Conservation (phyloP, 345 rosid species). For the Syzygium aromaticum region DNA sequence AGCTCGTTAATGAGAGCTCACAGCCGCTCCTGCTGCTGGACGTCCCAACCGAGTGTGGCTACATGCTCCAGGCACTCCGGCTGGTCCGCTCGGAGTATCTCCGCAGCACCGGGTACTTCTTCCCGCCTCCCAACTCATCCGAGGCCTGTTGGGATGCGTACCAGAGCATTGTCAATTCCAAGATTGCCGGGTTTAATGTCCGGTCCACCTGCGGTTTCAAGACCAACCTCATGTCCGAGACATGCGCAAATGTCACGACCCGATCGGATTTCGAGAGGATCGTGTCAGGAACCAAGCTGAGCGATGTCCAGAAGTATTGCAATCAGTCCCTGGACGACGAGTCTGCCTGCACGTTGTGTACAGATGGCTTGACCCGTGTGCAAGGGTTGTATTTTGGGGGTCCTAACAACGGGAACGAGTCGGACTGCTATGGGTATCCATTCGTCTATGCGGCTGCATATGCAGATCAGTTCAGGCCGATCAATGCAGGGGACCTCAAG, state of each 20-base stretch:
- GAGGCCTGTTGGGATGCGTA: slow-evolving; percentile 56
- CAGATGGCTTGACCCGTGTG: slow-evolving; percentile 29
- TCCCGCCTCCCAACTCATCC: slow-evolving; percentile 46
- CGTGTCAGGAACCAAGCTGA: slow-evolving; percentile 16
- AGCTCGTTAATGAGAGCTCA: slow-evolving; percentile 5
- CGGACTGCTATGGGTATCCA: slow-evolving; percentile 55
- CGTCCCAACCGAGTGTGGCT: slow-evolving; percentile 28
- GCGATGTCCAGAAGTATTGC: slow-evolving; percentile 26
- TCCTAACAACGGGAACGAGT: slow-evolving; percentile 35
- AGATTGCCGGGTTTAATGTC: slow-evolving; percentile 28
- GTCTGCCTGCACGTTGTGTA: slow-evolving; percentile 61
- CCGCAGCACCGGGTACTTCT: slow-evolving; percentile 30
- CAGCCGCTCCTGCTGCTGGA: background rate
- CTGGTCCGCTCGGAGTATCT: slow-evolving; percentile 57
- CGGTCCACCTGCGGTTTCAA: slow-evolving; percentile 52
- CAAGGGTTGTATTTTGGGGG: slow-evolving; percentile 34
- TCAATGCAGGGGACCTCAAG: slow-evolving; percentile 39
- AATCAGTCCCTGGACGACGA: slow-evolving; percentile 45
- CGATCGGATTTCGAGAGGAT: slow-evolving; percentile 39
- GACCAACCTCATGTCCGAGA: slow-evolving; percentile 59
- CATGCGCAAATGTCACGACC: slow-evolving; percentile 62
- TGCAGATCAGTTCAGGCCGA: slow-evolving; percentile 37
- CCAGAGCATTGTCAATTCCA: slow-evolving; percentile 21
- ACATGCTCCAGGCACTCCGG: slow-evolving; percentile 54
- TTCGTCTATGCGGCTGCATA: slow-evolving; percentile 60